A percentile compares a stretch with the other conserved stretches of the same genome.
phyloP scores from a whole-genome alignment of 805 yeast genomes.

The Candida ficus region DNA sequence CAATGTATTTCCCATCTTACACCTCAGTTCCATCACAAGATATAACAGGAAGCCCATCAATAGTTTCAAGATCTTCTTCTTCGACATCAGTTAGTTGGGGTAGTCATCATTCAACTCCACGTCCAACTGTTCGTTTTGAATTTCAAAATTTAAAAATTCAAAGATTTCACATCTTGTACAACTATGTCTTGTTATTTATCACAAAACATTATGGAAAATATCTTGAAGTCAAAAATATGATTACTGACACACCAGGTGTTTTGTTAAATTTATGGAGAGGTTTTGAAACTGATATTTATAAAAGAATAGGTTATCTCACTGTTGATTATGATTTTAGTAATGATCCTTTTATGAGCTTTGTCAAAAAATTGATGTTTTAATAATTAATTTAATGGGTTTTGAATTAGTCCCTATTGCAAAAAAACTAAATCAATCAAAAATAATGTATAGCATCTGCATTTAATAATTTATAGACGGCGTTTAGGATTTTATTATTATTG shows the following conservation, averaged over 20 bases:
- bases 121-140: neutral
- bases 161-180: conserved; percentile 18
- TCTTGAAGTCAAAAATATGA: neutral
- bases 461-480: too few species aligned
- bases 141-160: conserved; percentile 12
- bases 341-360: conserved; percentile 20
- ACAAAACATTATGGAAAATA: conserved; percentile 7
- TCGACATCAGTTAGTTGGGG: neutral
- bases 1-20: conserved; percentile 13
- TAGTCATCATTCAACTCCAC: neutral
- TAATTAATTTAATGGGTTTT: too few species aligned
- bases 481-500: too few species aligned
- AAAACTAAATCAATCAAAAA: too few species aligned
- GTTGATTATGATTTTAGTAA: conserved; percentile 9
- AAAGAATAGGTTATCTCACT: conserved; percentile 9
- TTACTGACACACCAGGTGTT: conserved; percentile 2
- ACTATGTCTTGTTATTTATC: conserved; percentile 13
- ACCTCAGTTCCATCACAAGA: neutral
- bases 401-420: neutral
- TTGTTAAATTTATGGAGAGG: conserved; percentile 15
- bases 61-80: neutral
- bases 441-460: too few species aligned
- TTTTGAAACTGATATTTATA: conserved; percentile 8
- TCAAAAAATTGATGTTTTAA: neutral
- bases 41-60: neutral